A percentile compares a stretch with the other conserved stretches of the same genome.
Conservation (phyloP, 73 alveolate species). For the Effrenium voratum region DNA sequence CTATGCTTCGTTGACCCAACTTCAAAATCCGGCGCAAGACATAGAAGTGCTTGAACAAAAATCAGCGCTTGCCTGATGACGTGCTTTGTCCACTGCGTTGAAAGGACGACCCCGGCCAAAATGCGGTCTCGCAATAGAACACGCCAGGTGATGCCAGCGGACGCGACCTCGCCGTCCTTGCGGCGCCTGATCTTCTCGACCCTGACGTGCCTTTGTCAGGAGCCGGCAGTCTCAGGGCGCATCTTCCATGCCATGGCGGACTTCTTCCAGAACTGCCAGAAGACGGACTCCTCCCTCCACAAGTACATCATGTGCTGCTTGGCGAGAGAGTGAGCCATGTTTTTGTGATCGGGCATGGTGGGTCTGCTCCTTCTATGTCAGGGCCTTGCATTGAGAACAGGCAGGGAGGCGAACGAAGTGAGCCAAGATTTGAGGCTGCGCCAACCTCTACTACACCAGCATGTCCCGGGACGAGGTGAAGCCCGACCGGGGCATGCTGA, state of each 20-base stretch:
- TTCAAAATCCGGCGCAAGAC: background rate
- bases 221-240: slow-evolving; percentile 28
- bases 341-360: background rate
- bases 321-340: background rate
- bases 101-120: background rate
- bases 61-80: background rate
- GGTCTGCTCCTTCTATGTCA: background rate
- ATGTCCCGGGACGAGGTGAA: slow-evolving; percentile 74
- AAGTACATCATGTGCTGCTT: slow-evolving; percentile 80
- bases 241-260: slow-evolving; percentile 85
- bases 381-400: background rate
- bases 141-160: slow-evolving; percentile 80
- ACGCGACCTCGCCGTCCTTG: slow-evolving; percentile 62
- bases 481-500: slow-evolving; percentile 80
- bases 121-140: background rate
- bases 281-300: slow-evolving; percentile 82
- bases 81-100: background rate
- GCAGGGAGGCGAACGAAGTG: background rate
- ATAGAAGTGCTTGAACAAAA: background rate
- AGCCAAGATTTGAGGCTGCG: slow-evolving; percentile 32
- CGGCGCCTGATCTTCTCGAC: slow-evolving; percentile 10
- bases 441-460: slow-evolving; percentile 88
- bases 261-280: slow-evolving; percentile 81
- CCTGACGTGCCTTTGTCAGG: slow-evolving; percentile 78
- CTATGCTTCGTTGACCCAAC: background rate